Conservation (phyloP, 2,329 filamentous ascomycete genomes). For the Parastagonospora avenae region DNA sequence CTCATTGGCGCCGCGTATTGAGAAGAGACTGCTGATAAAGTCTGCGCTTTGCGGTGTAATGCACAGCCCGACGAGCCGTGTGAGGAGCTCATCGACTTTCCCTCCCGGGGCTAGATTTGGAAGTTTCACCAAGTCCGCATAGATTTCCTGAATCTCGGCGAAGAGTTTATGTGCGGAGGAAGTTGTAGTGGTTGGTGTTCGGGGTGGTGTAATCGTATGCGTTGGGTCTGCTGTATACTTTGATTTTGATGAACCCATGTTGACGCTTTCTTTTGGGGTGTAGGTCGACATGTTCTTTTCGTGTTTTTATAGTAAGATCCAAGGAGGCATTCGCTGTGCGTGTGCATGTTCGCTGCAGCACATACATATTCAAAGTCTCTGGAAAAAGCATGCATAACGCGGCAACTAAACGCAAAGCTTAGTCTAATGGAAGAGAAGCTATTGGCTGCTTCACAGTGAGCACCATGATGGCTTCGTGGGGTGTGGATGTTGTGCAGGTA, state of each 20-base stretch:
- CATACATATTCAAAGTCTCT: neutral
- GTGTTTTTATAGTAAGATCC: too few species aligned
- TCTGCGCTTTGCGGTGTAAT: slow-evolving; percentile 29
- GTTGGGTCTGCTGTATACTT: neutral
- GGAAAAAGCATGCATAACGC: neutral
- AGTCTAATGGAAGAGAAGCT: slow-evolving; percentile 11
- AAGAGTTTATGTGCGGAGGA: slow-evolving; percentile 25
- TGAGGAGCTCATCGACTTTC: slow-evolving; percentile 44
- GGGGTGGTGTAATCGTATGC: slow-evolving; percentile 21
- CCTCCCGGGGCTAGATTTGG: slow-evolving; percentile 37
- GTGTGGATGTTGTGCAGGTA: slow-evolving; percentile 5
- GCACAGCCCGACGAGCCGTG: slow-evolving; percentile 46
- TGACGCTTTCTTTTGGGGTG: neutral
- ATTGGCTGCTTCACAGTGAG: slow-evolving; percentile 24
- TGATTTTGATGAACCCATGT: neutral
- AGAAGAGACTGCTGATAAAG: slow-evolving; percentile 33
- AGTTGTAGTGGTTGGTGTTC: slow-evolving; percentile 25
- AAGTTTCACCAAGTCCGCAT: slow-evolving; percentile 17
- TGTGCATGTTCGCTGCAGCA: too few species aligned
- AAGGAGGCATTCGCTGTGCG: neutral
- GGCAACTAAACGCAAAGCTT: neutral
- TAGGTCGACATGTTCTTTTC: neutral
- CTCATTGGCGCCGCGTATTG: slow-evolving; percentile 32
- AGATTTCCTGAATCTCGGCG: slow-evolving; percentile 26
- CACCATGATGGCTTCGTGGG: slow-evolving; percentile 30